Base-by-base conservation (phyloP, 2,329 filamentous ascomycete genomes). In the Xylaria arbuscula region DNA sequence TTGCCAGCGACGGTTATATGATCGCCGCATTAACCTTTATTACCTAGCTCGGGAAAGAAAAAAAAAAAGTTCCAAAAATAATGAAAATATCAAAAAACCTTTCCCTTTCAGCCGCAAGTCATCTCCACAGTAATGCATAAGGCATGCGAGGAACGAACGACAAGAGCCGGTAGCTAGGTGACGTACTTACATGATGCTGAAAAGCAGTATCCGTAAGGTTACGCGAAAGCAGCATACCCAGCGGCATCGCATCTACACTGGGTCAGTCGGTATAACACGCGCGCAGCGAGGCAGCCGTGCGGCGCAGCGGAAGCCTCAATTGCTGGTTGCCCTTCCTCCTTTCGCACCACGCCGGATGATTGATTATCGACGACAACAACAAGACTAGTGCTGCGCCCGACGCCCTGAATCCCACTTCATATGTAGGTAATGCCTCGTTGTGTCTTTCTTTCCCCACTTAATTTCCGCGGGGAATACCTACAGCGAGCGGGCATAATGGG, bases 381-480 rank as follows among this genome's bases (percentile, higher is more conserved):
- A 36, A 36, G 11, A 42, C 8, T 32, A 53, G 34, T 11, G n/a
- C 57, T 66, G 48, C 53, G 66, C 66, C 66, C 62, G 38, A 40
- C 62, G 66, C 62, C 62, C 45, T 51, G 58, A 54, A 56, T 62
- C 24, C 32, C 22, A 19, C 36, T 10, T 28, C 19, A 28, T 28
- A 28, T 28, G 28, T 28, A 28, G 5, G 28, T 28, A 42, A 42
- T 24, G 15, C 38, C 60, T 54, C 40, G 3, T 56, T 36, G 58
- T 58, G 28, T 28, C 28, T 47, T 56, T 38, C 42, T 42, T 62
- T 59, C 67, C 63, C 63, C 67, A 69, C 67, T 17, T 57, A 56
- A 9, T 4, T 55, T 28, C 63, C 67, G 63, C 67, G 67, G 67
- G 67, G 67, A 56, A 66, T 62, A 55, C 61, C 62, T 68, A 58